Evolutionary conservation across 805 yeast genomes (phyloP).

Genomic region (Ogataea allantospora): DNA sequence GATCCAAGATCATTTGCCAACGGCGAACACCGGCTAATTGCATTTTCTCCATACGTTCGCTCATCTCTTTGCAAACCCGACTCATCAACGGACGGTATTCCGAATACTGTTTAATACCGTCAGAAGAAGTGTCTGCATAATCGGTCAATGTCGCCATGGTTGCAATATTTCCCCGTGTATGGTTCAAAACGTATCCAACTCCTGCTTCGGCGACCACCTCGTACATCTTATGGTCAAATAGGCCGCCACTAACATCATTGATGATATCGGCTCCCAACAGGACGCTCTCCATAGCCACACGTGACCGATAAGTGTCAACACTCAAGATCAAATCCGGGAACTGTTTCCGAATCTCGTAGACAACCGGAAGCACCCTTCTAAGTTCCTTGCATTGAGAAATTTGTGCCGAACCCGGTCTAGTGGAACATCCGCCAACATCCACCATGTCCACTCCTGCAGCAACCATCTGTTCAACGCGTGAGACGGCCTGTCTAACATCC

Average conservation of each 20-base stretch:
- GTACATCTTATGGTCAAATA: conserved; percentile 65
- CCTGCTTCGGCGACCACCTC: conserved; percentile 63
- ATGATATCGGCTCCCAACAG: conserved; percentile 84
- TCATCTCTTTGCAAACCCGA: conserved; percentile 60
- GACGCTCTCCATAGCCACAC: conserved; percentile 69
- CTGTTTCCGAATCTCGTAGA: conserved; percentile 53
- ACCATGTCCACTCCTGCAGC: conserved; percentile 67
- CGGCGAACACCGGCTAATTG: conserved; percentile 62
- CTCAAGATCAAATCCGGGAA: conserved; percentile 53
- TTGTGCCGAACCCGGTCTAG: conserved; percentile 78
- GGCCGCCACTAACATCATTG: conserved; percentile 86
- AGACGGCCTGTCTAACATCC: conserved; percentile 41
- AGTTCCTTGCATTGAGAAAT: conserved; percentile 67
- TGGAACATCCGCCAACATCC: conserved; percentile 94
- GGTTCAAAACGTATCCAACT: conserved; percentile 80
- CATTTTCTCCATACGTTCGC: conserved; percentile 54
- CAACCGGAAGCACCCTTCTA: conserved; percentile 65
- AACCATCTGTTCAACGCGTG: conserved; percentile 48
- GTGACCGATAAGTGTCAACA: conserved; percentile 82
- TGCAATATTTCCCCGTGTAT: conserved; percentile 77
- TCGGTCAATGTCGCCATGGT: conserved; percentile 64
- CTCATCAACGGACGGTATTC: conserved; percentile 42
- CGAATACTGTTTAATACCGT: conserved; percentile 16
- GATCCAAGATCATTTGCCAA: conserved; percentile 92
- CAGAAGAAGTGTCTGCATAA: conserved; percentile 41